Percentiles rank a stretch among this genome's conserved stretches.
phyloP scores from a whole-genome alignment of 2,329 filamentous ascomycete species.

The Calonectria montana region DNA sequence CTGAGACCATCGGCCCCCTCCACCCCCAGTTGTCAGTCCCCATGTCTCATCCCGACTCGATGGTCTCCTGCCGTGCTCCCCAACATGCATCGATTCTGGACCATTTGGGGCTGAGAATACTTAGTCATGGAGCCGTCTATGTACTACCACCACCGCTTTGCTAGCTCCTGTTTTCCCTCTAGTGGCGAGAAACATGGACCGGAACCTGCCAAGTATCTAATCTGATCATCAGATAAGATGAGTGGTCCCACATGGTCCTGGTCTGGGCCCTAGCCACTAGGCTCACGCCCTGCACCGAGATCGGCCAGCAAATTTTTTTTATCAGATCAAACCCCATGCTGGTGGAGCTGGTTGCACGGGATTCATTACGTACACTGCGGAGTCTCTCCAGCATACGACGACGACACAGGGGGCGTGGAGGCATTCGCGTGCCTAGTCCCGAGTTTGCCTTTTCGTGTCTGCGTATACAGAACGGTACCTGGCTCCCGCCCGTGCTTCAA shows the following conservation, averaged over 20 bases:
- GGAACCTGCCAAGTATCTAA: constrained; percentile 47
- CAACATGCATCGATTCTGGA: not conserved
- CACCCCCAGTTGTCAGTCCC: not conserved
- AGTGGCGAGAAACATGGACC: constrained; percentile 5
- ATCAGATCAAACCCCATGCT: constrained; percentile 36
- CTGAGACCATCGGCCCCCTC: not conserved
- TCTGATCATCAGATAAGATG: constrained; percentile 61
- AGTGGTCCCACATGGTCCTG: constrained; percentile 14
- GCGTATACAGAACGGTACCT: constrained; percentile 5
- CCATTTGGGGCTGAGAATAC: not conserved
- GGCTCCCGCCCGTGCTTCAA: not conserved
- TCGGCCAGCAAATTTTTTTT: constrained; percentile 41
- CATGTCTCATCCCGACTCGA: not conserved
- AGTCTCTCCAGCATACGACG: constrained; percentile 19
- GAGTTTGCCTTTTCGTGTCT: not conserved
- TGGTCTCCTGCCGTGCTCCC: not conserved
- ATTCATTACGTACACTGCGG: constrained; percentile 30
- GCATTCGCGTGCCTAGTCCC: not conserved
- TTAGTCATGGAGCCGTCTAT: not conserved
- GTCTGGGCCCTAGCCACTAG: constrained; percentile 13
- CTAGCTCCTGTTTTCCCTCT: not conserved
- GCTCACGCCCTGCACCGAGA: constrained; percentile 33
- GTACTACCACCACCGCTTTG: not conserved
- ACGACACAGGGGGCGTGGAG: not conserved
- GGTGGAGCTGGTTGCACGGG: constrained; percentile 11